Evolutionary conservation across 179 eudicot genomes (phyloP), one percentile per base, ranked within the genome.

Genomic region (Drosera spatulata): DNA sequence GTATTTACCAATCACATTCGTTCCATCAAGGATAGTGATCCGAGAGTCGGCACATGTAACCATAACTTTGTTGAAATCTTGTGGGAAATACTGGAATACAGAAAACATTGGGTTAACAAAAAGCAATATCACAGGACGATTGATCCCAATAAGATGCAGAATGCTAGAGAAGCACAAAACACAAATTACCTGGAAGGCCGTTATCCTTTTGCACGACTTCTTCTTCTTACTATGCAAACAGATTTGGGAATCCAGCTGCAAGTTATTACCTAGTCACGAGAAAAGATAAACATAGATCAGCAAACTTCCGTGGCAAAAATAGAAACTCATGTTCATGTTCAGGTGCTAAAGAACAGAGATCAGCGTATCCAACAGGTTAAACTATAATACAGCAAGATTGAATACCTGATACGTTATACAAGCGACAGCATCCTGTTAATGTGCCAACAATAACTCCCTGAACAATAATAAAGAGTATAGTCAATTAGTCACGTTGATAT

Each of bases 391-490:
- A 41, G 61, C 54, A 59, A 44, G 15, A 42, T 65, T 51, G 55
- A 15, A 55, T 79, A 85, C 97, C 94, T 82, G 87, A 79, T 66
- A 79, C 72, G 68, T 68, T 74, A 61, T 73, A 86, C 62, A 84
- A 86, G 22, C 85, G 93, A 70, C 93, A 93, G 61, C 56, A 73
- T 39, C 99, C 95, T 37, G 78, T 58, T 61, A 81, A 79, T 10
- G 82, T 81, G 59, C 97, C 99, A 65, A 89, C 79, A 51, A 89
- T 68, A 39, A 78, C 85, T 52, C 94, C 95, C 99, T 91, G 84
- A 60, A 70, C 39, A 49, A 43, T 40, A 7, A 58, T 8, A 10
- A 66, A 39, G 5, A 38, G 2, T 43, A 64, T 5, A 37, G 46
- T 49, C 7, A 38, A 44, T 63, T 22, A 22, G 33, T 7, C 22